These are phyloP conservation scores for Geotrichum siamense DNA, from an alignment of 1,139 yeast genomes.

Conservation along the genomic window DNA sequence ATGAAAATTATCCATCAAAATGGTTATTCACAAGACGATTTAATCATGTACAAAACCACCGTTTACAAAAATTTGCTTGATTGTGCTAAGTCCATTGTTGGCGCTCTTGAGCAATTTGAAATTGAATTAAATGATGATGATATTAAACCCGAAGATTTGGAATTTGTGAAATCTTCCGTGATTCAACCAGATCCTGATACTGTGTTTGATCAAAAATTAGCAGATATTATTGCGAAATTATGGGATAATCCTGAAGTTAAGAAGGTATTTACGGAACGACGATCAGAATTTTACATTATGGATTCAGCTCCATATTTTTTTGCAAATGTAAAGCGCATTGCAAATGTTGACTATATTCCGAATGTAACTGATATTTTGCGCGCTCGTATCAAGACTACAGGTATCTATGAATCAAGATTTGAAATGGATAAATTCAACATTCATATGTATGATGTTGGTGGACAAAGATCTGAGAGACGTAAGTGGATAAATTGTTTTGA, in stretches of 20 bases:
- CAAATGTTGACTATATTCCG: slow-evolving; percentile 58
- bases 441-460: slow-evolving; percentile 90
- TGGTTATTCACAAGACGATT: slow-evolving; percentile 58
- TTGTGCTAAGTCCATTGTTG: slow-evolving; percentile 52
- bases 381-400: slow-evolving; percentile 88
- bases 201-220: slow-evolving; percentile 27
- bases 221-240: slow-evolving; percentile 32
- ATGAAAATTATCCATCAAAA: slow-evolving; percentile 68
- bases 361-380: slow-evolving; percentile 69
- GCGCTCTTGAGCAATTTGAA: slow-evolving; percentile 41
- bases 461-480: slow-evolving; percentile 86
- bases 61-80: slow-evolving; percentile 60
- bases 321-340: slow-evolving; percentile 57
- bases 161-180: slow-evolving; percentile 23
- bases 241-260: slow-evolving; percentile 58
- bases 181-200: slow-evolving; percentile 31
- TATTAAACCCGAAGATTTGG: slow-evolving; percentile 23
- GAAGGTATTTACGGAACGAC: slow-evolving; percentile 49
- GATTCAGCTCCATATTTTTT: slow-evolving; percentile 84
- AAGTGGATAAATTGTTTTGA: slow-evolving; percentile 96
- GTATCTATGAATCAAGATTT: slow-evolving; percentile 77
- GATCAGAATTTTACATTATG: slow-evolving; percentile 73
- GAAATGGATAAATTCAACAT: slow-evolving; percentile 69
- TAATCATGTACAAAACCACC: slow-evolving; percentile 57
- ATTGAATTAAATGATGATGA: slow-evolving; percentile 7